Conservation (phyloP, 768 basidiomycete species). For the Boletus eberwhitei region DNA sequence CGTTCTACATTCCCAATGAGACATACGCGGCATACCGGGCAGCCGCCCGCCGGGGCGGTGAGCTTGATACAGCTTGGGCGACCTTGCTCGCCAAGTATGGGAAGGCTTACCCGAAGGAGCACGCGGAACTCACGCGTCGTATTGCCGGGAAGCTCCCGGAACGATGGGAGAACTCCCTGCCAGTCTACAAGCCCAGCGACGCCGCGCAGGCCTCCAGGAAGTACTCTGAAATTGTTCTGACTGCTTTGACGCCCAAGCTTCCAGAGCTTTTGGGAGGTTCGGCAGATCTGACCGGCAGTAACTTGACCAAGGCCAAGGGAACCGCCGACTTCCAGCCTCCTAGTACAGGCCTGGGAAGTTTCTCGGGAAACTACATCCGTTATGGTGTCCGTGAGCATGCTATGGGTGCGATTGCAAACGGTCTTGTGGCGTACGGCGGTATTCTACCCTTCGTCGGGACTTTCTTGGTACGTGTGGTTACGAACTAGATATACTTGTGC, state of each 20-base stretch:
- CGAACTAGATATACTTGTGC: not conserved
- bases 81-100: constrained; percentile 63
- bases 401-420: constrained; percentile 96
- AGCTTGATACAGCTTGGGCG: constrained; percentile 74
- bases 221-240: constrained; percentile 86
- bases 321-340: constrained; percentile 92
- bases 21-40: constrained; percentile 67
- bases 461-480: constrained; percentile 64
- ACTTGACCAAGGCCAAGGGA: constrained; percentile 83
- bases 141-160: constrained; percentile 79
- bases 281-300: constrained; percentile 89
- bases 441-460: constrained; percentile 90
- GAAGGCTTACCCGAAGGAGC: constrained; percentile 77
- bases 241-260: constrained; percentile 65
- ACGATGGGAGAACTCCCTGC: constrained; percentile 83
- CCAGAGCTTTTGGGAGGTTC: constrained; percentile 90
- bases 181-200: constrained; percentile 80
- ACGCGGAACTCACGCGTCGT: constrained; percentile 82
- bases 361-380: constrained; percentile 87
- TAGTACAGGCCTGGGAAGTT: constrained; percentile 77
- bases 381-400: constrained; percentile 98
- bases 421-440: constrained; percentile 84
- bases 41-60: constrained; percentile 68
- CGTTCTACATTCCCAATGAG: constrained; percentile 74
- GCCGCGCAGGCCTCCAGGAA: constrained; percentile 89